Conservation (phyloP, 169 alveolate genomes). For the Cryptosporidium parvum region DNA sequence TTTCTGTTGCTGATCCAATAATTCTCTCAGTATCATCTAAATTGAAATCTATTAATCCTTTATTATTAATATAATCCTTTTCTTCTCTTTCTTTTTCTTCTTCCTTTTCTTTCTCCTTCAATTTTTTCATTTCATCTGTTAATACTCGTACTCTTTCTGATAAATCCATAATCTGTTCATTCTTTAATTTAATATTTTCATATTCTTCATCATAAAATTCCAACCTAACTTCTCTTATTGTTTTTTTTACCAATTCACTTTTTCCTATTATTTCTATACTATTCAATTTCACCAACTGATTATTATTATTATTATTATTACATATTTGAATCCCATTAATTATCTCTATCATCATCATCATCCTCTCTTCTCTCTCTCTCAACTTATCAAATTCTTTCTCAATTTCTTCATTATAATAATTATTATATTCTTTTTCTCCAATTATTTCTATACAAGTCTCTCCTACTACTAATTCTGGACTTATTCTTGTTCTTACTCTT, state of each 20-base stretch:
- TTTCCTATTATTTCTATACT: constrained; percentile 9
- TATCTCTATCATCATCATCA: too few species aligned
- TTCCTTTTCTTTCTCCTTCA: constrained; percentile 30
- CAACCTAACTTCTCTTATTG: background rate
- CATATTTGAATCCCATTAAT: too few species aligned
- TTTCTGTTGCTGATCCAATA: constrained; percentile 66
- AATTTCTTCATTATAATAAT: too few species aligned
- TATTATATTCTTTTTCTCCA: background rate
- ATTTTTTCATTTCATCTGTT: constrained; percentile 29
- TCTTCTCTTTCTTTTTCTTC: background rate
- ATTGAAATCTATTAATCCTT: background rate
- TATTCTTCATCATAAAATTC: constrained; percentile 21
- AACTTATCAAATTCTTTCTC: too few species aligned
- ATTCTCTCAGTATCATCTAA: constrained; percentile 45
- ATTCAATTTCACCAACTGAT: background rate
- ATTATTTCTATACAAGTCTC: constrained; percentile 7
- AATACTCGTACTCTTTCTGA: constrained; percentile 36
- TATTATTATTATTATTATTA: background rate
- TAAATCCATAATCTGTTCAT: constrained; percentile 40
- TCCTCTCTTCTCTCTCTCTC: too few species aligned
- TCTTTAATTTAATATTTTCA: constrained; percentile 19
- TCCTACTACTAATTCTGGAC: background rate
- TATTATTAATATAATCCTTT: background rate
- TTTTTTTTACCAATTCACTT: background rate
- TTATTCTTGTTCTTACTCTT: background rate